Evolutionary conservation across 352 stramenopile genomes (phyloP).

Genomic region (Phytophthora multivora): DNA sequence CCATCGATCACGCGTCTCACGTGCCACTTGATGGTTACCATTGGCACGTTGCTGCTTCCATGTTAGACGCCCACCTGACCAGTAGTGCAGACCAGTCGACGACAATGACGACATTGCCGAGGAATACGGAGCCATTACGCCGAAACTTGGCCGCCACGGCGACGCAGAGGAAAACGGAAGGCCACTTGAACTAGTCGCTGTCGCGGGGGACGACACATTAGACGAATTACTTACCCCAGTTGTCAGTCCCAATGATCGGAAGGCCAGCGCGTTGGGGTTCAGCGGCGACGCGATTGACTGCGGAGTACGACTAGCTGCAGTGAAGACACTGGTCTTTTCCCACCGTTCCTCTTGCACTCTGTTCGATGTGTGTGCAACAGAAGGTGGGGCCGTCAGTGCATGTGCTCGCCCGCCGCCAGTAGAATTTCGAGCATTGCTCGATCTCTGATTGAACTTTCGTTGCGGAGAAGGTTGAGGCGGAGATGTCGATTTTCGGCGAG

Average conservation of each 20-base stretch:
- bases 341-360: slow-evolving; percentile 19
- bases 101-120: slow-evolving; percentile 13
- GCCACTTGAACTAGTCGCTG: slow-evolving; percentile 12
- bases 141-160: slow-evolving; percentile 27
- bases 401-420: slow-evolving; percentile 2
- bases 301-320: slow-evolving; percentile 14
- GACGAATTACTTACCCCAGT: slow-evolving; percentile 11
- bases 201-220: slow-evolving; percentile 4
- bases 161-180: slow-evolving; percentile 23
- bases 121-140: slow-evolving; percentile 14
- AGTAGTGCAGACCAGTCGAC: slow-evolving; percentile 28
- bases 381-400: neutral
- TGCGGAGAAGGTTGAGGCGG: slow-evolving; percentile 7
- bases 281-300: slow-evolving; percentile 19
- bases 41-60: slow-evolving; percentile 51
- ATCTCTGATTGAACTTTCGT: slow-evolving; percentile 17
- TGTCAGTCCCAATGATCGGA: slow-evolving; percentile 21
- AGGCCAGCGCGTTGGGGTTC: slow-evolving; percentile 27
- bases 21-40: slow-evolving; percentile 21
- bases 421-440: slow-evolving; percentile 3
- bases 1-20: slow-evolving; percentile 49
- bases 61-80: slow-evolving; percentile 27
- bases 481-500: slow-evolving; percentile 14
- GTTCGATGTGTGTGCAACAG: slow-evolving; percentile 1
- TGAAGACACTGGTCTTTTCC: slow-evolving; percentile 17